Evolutionary conservation across 1,284 basidiomycete genomes (phyloP).

Genomic region (Cryptococcus sp.): DNA sequence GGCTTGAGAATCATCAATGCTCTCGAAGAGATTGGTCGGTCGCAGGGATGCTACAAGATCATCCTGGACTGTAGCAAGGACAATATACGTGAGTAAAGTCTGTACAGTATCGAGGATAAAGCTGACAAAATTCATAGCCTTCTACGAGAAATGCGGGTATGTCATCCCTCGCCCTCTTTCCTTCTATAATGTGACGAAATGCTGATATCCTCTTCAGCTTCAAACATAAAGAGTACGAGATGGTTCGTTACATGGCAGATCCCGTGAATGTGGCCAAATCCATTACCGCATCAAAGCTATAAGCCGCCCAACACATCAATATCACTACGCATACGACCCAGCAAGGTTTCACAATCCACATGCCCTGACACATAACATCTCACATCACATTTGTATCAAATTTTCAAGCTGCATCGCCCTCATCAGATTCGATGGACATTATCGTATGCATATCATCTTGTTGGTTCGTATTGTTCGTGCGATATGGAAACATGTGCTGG

Average conservation of each 20-base stretch:
- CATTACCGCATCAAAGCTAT: constrained; percentile 12
- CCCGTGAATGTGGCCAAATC: constrained; percentile 15
- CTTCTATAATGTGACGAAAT: background rate
- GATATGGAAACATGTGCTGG: too few species aligned
- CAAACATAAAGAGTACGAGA: constrained; percentile 82
- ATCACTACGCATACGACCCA: background rate
- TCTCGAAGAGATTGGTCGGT: constrained; percentile 75
- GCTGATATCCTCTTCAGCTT: constrained; percentile 51
- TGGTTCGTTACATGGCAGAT: constrained; percentile 60
- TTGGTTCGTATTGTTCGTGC: too few species aligned
- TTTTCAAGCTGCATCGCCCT: too few species aligned
- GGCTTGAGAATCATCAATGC: constrained; percentile 84
- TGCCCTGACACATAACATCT: too few species aligned
- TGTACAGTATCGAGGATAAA: constrained; percentile 8
- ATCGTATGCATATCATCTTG: too few species aligned
- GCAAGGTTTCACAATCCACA: too few species aligned
- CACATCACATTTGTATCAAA: too few species aligned
- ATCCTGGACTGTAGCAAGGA: constrained; percentile 86
- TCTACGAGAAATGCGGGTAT: constrained; percentile 91
- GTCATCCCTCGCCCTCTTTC: constrained; percentile 6
- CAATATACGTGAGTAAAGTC: constrained; percentile 74
- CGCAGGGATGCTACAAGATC: constrained; percentile 85
- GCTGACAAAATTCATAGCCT: constrained; percentile 60
- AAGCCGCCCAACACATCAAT: background rate
- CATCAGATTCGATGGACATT: too few species aligned